Base-by-base conservation (phyloP, 305 asterid species). In the Rubia tinctorum region DNA sequence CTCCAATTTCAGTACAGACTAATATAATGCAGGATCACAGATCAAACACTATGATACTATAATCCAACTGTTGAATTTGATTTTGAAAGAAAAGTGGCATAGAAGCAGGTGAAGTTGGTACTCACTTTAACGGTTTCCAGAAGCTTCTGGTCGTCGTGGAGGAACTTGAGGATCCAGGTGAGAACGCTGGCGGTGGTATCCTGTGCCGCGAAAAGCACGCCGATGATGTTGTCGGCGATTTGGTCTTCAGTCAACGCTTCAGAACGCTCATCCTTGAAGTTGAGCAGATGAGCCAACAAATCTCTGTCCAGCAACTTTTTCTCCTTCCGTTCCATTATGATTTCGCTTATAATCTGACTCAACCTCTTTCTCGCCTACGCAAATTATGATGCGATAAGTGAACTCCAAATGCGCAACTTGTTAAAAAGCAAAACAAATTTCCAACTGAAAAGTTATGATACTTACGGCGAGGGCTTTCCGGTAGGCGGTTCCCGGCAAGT, bases 201-300 rank as follows among this genome's bases (percentile, higher is more conserved):
- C 60, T 90, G 99, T 55, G 98, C 99, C 10, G 99, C 98, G 83
- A 94, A 94, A 44, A 94, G 76, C 1, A 94, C 87, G 42, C 99
- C 99, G 8, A 94, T 89, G 58, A 91, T 77, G 74, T 94, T 94
- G 81, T 94, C 99, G 0, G 91, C 82, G 4, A 94, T 88, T 73
- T 91, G 89, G 17, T 88, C 92, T 56, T 86, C 89, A 2, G 60
- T 84, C 34, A 94, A 75, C 20, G 74, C 73, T 71, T 75, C 27
- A 23, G 89, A 87, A 7, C 82, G 73, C 1, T 82, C 89, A 25
- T 87, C 86, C 47, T 73, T 84, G 83, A 66, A 89, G 75, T 82
- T 89, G 55, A 90, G 80, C 11, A 94, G 83, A 64, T 84, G 80
- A 7, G 87, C 87, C 87, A 89, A 75, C 0, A 91, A 58, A 81